Evolutionary conservation across 1,284 basidiomycete genomes (phyloP).

Genomic region (Cutaneotrichosporon cavernicola): DNA sequence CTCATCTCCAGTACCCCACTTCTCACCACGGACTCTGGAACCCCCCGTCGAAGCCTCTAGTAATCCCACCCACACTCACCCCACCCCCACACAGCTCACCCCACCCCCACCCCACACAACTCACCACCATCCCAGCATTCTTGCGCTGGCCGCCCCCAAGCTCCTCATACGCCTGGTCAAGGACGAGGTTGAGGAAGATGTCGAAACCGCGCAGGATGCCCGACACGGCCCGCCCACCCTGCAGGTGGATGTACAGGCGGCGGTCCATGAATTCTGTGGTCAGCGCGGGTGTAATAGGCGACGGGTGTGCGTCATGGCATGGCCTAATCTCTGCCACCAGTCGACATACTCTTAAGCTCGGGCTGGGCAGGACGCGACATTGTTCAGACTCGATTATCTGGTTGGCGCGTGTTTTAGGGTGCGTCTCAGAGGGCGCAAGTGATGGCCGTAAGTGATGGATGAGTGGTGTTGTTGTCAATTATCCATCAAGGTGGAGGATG

Average conservation of each 20-base stretch:
- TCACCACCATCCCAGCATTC: slow-evolving; percentile 83
- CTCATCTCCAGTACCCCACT: too few species aligned
- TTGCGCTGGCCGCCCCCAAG: slow-evolving; percentile 83
- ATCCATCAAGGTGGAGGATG: neutral
- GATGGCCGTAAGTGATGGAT: neutral
- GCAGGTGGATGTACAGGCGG: slow-evolving; percentile 88
- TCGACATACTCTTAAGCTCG: slow-evolving; percentile 76
- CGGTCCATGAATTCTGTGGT: slow-evolving; percentile 91
- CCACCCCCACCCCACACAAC: slow-evolving; percentile 52
- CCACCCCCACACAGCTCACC: too few species aligned
- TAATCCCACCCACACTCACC: neutral
- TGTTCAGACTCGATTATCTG: slow-evolving; percentile 10
- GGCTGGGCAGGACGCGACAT: slow-evolving; percentile 92
- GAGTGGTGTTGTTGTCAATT: slow-evolving; percentile 1
- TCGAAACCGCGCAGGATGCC: slow-evolving; percentile 96
- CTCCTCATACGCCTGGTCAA: slow-evolving; percentile 94
- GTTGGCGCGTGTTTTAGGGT: neutral
- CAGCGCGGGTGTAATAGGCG: neutral
- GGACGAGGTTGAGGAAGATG: slow-evolving; percentile 96
- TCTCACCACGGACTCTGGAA: too few species aligned
- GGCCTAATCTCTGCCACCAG: too few species aligned
- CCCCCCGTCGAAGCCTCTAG: too few species aligned
- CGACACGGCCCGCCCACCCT: slow-evolving; percentile 93
- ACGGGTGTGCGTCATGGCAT: neutral
- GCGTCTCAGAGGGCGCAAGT: neutral